Evolutionary conservation across 2,329 filamentous ascomycete species (phyloP), one percentile per base, ranked within the genome.

Genomic region (Curvularia sp.): DNA sequence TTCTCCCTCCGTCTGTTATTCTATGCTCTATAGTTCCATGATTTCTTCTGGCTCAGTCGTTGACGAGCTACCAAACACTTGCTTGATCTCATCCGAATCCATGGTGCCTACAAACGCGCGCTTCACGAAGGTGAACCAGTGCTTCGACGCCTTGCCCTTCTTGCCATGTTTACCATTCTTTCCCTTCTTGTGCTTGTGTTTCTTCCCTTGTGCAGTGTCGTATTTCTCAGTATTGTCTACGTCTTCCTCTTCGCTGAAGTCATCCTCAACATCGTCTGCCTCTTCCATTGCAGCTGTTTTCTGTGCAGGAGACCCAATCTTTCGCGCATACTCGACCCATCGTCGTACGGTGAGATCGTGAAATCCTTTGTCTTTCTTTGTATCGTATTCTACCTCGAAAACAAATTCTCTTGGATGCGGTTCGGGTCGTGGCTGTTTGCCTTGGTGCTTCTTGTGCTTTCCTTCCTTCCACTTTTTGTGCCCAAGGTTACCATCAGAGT

Each of bases 381-480:
- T 98, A 74, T 88, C 88, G 75, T 99, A 99, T 75, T 97, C 92
- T 49, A 96, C 82, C 72, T 96, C 85, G 71, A 87, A 98, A 15
- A 82, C 74, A 75, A 97, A 92, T 33, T 85, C 79, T 43, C 81
- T 85, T 3, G 89, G 86, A 64, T 85, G 79, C 1, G 88, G 85
- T 61, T 83, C 81, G n/a, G 77, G 71, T 20, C 77, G 76, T 7
- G 78, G 78, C 53, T 77, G 76, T 58, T 78, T 78, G n/a, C 74
- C 75, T 49, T 76, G 85, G 62, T 85, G 81, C 74, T 88, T 87
- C 61, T 83, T 83, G 71, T 88, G 85, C 67, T 87, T 88, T 53
- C 88, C 88, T 57, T 87, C 80, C 35, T 86, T 85, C 87, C 89
- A 90, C 61, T 81, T 82, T 7, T 77, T 59, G 7, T 48, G 44